Evolutionary conservation across 2,329 filamentous ascomycete species (phyloP).

Genomic region (Fusarium sp.): DNA sequence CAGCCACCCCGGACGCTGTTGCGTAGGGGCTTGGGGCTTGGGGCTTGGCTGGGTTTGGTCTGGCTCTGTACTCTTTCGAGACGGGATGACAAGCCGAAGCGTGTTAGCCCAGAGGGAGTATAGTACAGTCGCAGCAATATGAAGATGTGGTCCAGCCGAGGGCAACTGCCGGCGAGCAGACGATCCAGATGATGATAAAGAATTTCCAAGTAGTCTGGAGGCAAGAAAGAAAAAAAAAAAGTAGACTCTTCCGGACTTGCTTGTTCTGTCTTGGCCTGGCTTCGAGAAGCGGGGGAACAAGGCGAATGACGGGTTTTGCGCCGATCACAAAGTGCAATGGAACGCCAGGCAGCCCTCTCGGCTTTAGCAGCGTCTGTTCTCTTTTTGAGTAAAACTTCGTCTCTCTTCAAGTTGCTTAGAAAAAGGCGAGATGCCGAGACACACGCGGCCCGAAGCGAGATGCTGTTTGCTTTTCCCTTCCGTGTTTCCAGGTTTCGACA

Average conservation of each 20-base stretch:
- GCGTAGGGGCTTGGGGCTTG: no score
- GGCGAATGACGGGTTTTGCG: constrained; percentile 30
- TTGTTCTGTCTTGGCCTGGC: constrained; percentile 36
- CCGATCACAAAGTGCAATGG: constrained; percentile 36
- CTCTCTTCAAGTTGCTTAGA: no score
- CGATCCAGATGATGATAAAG: constrained; percentile 1
- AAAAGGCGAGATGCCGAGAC: constrained; percentile 35
- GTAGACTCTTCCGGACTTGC: constrained; percentile 11
- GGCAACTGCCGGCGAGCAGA: constrained; percentile 39
- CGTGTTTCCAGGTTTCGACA: no score
- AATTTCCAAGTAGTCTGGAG: no score
- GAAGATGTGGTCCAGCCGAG: constrained; percentile 12
- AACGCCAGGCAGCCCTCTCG: constrained; percentile 38
- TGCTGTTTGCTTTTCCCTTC: constrained; percentile 2
- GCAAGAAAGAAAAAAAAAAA: neutral
- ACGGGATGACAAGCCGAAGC: no score
- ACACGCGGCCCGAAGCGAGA: constrained; percentile 37
- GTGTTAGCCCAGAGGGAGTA: no score
- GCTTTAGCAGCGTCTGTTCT: no score
- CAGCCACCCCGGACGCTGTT: constrained; percentile 41
- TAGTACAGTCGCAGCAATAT: no score
- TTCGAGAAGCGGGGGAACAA: constrained; percentile 43
- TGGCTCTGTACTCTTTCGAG: no score
- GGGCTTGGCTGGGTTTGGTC: no score
- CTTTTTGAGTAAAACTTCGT: no score